Percentiles rank a stretch among this genome's conserved stretches.
Evolutionary conservation across 805 yeast genomes (phyloP).

Genomic region (Kodamaea nitidulidarum): DNA sequence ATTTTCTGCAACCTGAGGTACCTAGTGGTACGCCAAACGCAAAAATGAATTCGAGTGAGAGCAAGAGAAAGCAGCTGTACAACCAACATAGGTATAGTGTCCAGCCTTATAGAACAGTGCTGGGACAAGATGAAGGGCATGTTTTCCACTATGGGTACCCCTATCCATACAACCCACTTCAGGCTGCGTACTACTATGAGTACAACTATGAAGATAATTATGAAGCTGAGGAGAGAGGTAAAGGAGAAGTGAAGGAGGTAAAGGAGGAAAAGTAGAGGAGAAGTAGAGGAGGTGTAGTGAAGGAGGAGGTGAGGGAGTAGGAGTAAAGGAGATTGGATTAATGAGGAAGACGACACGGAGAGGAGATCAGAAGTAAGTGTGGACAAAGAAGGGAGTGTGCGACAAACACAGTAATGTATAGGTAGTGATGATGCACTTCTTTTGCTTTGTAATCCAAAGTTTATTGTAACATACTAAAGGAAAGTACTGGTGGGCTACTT

Average conservation of each 20-base stretch:
- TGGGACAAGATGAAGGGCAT: neutral
- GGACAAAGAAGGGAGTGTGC: too few species aligned
- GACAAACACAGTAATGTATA: too few species aligned
- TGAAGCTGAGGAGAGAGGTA: neutral
- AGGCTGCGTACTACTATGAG: constrained; percentile 6
- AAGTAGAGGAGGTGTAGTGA: too few species aligned
- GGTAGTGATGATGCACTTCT: too few species aligned
- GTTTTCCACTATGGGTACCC: constrained; percentile 3
- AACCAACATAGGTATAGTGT: neutral
- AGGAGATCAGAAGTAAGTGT: too few species aligned
- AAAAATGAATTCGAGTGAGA: neutral
- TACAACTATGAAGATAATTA: constrained; percentile 7
- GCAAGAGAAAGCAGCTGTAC: neutral
- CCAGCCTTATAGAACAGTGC: neutral
- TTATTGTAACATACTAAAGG: too few species aligned
- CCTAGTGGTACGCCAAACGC: neutral
- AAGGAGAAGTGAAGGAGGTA: neutral
- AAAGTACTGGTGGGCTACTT: too few species aligned
- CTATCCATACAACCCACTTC: constrained; percentile 6
- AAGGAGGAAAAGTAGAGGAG: neutral
- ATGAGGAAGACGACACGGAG: too few species aligned
- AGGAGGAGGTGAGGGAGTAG: too few species aligned
- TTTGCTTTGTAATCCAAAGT: too few species aligned
- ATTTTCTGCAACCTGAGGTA: neutral
- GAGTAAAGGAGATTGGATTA: too few species aligned